Evolutionary conservation across 2,329 filamentous ascomycete species (phyloP).

Genomic region (Calonectria hongkongensis): DNA sequence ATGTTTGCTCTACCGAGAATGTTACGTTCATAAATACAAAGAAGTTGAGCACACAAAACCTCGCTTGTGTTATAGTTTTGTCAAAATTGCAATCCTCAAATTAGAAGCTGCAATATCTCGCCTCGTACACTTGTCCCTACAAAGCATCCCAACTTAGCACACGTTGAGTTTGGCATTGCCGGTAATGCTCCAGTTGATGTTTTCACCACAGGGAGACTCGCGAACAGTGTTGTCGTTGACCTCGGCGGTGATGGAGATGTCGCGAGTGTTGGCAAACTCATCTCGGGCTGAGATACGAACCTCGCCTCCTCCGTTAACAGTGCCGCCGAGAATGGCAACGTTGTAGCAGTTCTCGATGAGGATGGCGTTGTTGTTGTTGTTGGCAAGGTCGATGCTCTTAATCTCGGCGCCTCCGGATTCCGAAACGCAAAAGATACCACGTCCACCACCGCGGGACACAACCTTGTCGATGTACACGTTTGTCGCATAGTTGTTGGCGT

Average conservation of each 20-base stretch:
- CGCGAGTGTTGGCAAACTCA: slow-evolving; percentile 73
- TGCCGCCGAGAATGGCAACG: slow-evolving; percentile 69
- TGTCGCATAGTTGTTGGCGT: slow-evolving; percentile 67
- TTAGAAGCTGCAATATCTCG: not conserved
- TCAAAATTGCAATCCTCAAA: not conserved
- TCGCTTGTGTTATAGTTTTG: not conserved
- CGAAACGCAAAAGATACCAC: slow-evolving; percentile 75
- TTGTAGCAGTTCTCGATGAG: slow-evolving; percentile 78
- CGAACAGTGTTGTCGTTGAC: slow-evolving; percentile 71
- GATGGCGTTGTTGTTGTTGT: slow-evolving; percentile 74
- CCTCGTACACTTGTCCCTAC: not conserved
- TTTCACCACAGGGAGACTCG: slow-evolving; percentile 73
- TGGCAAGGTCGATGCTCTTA: slow-evolving; percentile 67
- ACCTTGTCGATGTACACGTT: slow-evolving; percentile 73
- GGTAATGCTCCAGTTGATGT: slow-evolving; percentile 69
- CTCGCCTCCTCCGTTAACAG: slow-evolving; percentile 72
- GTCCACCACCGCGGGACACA: slow-evolving; percentile 73
- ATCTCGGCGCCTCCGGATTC: slow-evolving; percentile 72
- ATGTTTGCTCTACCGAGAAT: no score
- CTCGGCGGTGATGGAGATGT: slow-evolving; percentile 68
- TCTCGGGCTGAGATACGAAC: slow-evolving; percentile 70
- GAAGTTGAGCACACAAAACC: not conserved
- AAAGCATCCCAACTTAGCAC: slow-evolving; percentile 58
- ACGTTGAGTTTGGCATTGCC: slow-evolving; percentile 66
- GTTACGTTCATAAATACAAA: slow-evolving; percentile 5